Base-by-base conservation (phyloP, 2,329 filamentous ascomycete genomes). In the Paraconiothyrium brasiliense region DNA sequence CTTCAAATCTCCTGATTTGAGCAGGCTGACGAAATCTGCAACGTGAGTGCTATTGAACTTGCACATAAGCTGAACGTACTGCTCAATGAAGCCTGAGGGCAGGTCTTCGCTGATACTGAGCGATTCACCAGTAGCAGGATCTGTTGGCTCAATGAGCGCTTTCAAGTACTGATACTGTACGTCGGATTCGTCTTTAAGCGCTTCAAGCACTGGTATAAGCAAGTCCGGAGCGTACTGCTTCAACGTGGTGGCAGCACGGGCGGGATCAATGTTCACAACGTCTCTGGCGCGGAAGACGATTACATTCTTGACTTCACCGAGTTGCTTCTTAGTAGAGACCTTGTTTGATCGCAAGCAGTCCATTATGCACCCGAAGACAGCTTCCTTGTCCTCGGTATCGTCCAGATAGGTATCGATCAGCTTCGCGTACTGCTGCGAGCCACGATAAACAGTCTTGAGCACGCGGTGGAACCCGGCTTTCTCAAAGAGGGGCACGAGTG, bases 1-100 rank as follows among this genome's bases (percentile, higher is more conserved):
- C 27, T 89, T 86, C 32, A 99, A 81, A 73, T 97, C 90, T 11
- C 90, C 89, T 3, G 90, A 89, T 68, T 93, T 91, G 2, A 97
- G 84, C 1, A 87, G 76, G 41, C 90, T 89, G 32, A 98, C 87
- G 76, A 95, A 99, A 58, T 93, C 90, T 2, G 92, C 92, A 1
- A 99, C 94, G 70, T 94, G 92, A 0, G 85, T 80, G 3, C 93
- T 87, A 62, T 97, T 88, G 76, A 93, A 97, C 59, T 83, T 87
- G 79, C 96, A 99, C 89, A 98, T 94, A 27, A 99, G 86, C 69
- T 91, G 91, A 4, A 98, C 89, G 77, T 98, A 98, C 58, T 86
- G 86, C 77, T 98, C 95, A 6, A 91, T 82, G 67, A 97, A 89
- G 37, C 86, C 85, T 46, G 86, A 87, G 56, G 75, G 72, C 60